Evolutionary conservation across 2,329 filamentous ascomycete species (phyloP).

Genomic region (Verticillium nubilum): DNA sequence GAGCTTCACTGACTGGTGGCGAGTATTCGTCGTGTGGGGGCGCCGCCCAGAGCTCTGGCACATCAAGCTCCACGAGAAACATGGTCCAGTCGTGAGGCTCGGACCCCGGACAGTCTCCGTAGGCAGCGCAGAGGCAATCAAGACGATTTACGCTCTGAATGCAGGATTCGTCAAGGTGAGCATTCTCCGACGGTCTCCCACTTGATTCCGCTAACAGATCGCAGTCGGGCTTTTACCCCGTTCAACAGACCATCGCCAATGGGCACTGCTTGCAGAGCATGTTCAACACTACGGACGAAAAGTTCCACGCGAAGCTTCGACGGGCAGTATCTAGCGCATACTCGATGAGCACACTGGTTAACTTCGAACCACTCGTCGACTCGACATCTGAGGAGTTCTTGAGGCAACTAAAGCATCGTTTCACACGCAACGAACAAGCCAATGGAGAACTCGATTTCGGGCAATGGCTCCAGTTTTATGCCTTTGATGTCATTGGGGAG

Average conservation of each 20-base stretch:
- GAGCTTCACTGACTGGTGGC: constrained; percentile 62
- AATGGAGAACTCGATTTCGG: constrained; percentile 16
- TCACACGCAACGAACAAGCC: neutral
- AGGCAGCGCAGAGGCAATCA: constrained; percentile 65
- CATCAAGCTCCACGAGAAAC: constrained; percentile 60
- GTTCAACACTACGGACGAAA: constrained; percentile 32
- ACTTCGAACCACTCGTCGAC: constrained; percentile 30
- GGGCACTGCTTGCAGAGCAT: constrained; percentile 21
- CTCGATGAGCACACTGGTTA: constrained; percentile 31
- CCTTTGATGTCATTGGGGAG: constrained; percentile 31
- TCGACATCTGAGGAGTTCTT: constrained; percentile 15
- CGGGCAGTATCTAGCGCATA: constrained; percentile 31
- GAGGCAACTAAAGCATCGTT: constrained; percentile 7
- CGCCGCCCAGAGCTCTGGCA: constrained; percentile 63
- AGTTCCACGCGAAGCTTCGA: constrained; percentile 31
- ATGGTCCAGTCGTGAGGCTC: constrained; percentile 69
- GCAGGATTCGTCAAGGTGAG: constrained; percentile 74
- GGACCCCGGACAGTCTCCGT: constrained; percentile 73
- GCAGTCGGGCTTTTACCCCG: constrained; percentile 21
- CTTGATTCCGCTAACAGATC: too few relatives aligned
- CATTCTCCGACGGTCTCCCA: neutral
- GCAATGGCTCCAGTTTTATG: constrained; percentile 31
- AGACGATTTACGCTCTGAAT: constrained; percentile 74
- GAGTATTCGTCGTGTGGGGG: constrained; percentile 62
- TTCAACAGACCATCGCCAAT: constrained; percentile 20